Evolutionary conservation across 768 basidiomycete species (phyloP).

Genomic region (Cubamyces sp.): DNA sequence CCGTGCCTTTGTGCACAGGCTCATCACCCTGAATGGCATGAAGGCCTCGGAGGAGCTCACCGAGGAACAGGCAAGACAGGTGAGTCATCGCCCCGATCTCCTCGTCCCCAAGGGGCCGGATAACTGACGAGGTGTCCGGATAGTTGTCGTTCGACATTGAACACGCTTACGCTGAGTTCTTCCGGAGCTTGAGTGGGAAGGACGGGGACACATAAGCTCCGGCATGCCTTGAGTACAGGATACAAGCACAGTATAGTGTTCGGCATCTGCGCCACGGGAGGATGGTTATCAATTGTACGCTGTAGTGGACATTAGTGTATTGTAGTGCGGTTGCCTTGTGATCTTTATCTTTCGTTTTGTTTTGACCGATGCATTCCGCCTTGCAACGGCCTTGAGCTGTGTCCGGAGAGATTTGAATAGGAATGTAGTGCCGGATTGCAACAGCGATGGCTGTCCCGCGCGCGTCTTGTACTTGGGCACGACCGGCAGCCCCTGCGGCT

Average conservation of each 20-base stretch:
- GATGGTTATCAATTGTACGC: not conserved
- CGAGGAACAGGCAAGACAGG: constrained; percentile 94
- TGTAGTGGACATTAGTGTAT: not conserved
- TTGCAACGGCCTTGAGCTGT: not conserved
- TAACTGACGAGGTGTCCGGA: not conserved
- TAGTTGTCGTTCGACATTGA: constrained; percentile 97
- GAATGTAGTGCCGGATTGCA: not conserved
- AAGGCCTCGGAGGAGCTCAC: constrained; percentile 95
- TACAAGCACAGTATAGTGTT: no score
- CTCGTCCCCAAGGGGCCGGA: not conserved
- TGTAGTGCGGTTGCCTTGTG: not conserved
- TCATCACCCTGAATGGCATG: constrained; percentile 96
- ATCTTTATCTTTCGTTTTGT: no score
- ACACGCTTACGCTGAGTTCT: constrained; percentile 93
- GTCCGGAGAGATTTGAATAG: not conserved
- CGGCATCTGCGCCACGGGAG: no score
- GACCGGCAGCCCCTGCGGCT: constrained; percentile 2
- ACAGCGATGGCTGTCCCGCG: not conserved
- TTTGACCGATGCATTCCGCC: no score
- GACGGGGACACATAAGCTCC: constrained; percentile 26
- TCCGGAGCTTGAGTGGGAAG: constrained; percentile 67
- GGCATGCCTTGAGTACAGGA: not conserved
- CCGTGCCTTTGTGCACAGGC: constrained; percentile 49
- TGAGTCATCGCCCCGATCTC: constrained; percentile 35
- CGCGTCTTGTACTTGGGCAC: not conserved